These are phyloP conservation scores for Clonostachys chloroleuca DNA, from an alignment of 2,329 filamentous ascomycete genomes.

Conservation along the genomic window DNA sequence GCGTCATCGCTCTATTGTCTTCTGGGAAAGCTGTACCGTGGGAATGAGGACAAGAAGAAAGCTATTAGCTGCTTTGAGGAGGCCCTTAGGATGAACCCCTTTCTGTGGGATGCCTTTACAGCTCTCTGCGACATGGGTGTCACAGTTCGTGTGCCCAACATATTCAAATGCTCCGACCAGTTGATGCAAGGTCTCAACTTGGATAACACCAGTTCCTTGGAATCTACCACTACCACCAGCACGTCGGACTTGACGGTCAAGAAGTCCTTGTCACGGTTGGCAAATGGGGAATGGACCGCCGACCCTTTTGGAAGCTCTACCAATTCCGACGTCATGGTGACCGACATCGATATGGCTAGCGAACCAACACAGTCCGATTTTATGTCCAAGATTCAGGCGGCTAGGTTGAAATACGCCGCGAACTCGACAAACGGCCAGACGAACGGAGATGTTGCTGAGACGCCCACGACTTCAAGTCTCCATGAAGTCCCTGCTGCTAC, in stretches of 20 bases:
- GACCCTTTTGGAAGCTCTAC: slow-evolving; percentile 39
- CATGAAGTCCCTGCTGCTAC: too few relatives aligned
- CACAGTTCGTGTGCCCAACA: slow-evolving; percentile 74
- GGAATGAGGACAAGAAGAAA: slow-evolving; percentile 76
- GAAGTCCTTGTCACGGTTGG: slow-evolving; percentile 31
- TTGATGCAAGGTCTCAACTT: slow-evolving; percentile 42
- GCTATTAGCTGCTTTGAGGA: slow-evolving; percentile 86
- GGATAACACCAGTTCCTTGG: slow-evolving; percentile 6
- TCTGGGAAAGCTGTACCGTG: slow-evolving; percentile 81
- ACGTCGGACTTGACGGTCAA: slow-evolving; percentile 28
- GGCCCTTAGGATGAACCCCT: slow-evolving; percentile 82
- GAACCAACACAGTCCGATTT: slow-evolving; percentile 48
- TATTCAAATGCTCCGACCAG: slow-evolving; percentile 70
- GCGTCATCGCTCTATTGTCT: slow-evolving; percentile 79
- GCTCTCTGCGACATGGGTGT: slow-evolving; percentile 85
- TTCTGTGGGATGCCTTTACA: slow-evolving; percentile 97
- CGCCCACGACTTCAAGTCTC: slow-evolving; percentile 32
- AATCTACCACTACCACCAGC: slow-evolving; percentile 17
- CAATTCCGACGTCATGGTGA: background rate
- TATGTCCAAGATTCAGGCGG: slow-evolving; percentile 49
- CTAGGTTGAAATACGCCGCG: slow-evolving; percentile 38
- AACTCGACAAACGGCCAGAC: slow-evolving; percentile 24
- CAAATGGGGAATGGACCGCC: slow-evolving; percentile 24
- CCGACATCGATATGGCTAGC: slow-evolving; percentile 24
- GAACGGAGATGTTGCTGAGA: slow-evolving; percentile 57